Base-by-base conservation (phyloP, 805 yeast genomes). In the Ogataea angusta region DNA sequence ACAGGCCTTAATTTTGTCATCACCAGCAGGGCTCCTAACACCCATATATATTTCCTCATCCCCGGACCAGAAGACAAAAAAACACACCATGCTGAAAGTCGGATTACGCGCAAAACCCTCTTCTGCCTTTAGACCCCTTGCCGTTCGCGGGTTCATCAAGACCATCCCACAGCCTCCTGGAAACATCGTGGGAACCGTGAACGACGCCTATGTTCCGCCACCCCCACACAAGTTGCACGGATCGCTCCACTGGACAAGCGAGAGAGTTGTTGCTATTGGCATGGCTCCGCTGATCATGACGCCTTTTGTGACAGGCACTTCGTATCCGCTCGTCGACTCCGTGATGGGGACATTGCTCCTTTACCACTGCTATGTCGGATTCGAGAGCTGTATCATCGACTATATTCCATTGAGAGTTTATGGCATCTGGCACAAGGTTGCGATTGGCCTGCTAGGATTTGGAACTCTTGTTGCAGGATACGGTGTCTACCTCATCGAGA, bases 371-470 rank as follows among this genome's bases (percentile, higher is more conserved):
- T 77, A 75, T 60, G 77, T 78, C 35, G 95, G 93, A 3, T 79
- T 84, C 69, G 80, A 78, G 56, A 71, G 86, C 30, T 83, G 93
- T 70, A 85, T 85, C 52, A 75, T 75, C 42, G 93, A 85, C 63
- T 83, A 84, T 65, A 80, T 85, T 40, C 93, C 91, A 37, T 67
- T 68, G 57, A 76, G 91, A 67, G 85, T 80, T 25, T 85, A 75
- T 54, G 89, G 90, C 12, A 49, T 69, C 24, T 72, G 75, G 73
- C 86, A 83, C 64, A 70, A 67, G 43, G 62, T 60, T 44, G 85
- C 86, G 42, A 75, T 76, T 74, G 71, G 73, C 51, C 56, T 80
- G 34, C 69, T 85, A 56, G 69, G 79, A 27, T 59, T 79, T 18
- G 91, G 93, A 33, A 71, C 86, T 17, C 72, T 74, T 18, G 63